Base-by-base conservation (phyloP, 805 yeast species). In the Maudiozyma saulgeensis region DNA sequence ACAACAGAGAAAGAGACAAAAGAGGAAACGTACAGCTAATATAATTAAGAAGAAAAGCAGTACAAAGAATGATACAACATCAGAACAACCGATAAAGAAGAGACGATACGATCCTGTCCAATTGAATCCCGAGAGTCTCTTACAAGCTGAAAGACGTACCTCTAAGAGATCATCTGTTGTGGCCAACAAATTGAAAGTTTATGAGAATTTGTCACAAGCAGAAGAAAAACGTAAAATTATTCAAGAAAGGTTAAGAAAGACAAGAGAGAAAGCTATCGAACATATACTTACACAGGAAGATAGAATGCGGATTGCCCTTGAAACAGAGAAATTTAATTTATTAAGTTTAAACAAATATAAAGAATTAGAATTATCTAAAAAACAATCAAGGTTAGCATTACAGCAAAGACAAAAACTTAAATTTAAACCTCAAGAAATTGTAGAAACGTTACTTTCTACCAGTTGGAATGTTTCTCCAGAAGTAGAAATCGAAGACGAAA, bases 321-420 rank as follows among this genome's bases (percentile, higher is more conserved):
- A 82, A 56, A 93, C 97, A 0, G 99, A 93, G 66, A 75, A 77
- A 61, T 75, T 77, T 42, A 93, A 93, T 64, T 69, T 80, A 2
- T 71, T 79, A 26, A 84, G 96, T 2, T 70, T 93, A 55, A 80
- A 84, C 53, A 73, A 77, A 58, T 93, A 86, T 61, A 79, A 83
- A 57, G 95, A 90, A 58, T 91, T 87, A 61, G 99, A 93, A 63
- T 70, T 84, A 41, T 82, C 80, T 44, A 82, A 87, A 58, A 88
- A 87, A 62, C 82, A 83, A 63, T 77, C 77, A 48, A 91, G 90
- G 60, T 71, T 90, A 49, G 87, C 84, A 43, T 68, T 85, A 51
- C 79, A 86, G 64, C 73, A 80, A 51, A 83, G 83, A 60, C 79
- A 75, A 57, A 78, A 90, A 53, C 71, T 71, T 41, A 80, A 78